Base-by-base conservation (phyloP, 1,139 yeast genomes). In the Debaryomycetaceae sp. region DNA sequence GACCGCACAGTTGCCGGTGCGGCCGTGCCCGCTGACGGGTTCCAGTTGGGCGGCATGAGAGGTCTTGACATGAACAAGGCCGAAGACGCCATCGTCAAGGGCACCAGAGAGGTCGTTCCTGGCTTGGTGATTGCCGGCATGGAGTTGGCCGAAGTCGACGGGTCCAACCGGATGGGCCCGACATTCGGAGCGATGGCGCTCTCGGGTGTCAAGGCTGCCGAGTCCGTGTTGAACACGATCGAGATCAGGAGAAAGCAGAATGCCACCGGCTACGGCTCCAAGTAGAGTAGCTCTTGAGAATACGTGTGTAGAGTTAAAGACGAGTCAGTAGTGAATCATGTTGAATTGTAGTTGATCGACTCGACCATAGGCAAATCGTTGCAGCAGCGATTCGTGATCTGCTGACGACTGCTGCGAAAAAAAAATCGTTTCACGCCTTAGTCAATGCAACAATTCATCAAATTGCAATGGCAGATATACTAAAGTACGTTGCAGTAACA, bases 111-210 rank as follows among this genome's bases (percentile, higher is more conserved):
- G 48, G 73, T 78, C 32, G 71, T 69, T 32, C 82, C 81, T 16
- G 82, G 83, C 25, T 67, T 79, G 43, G 76, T 79, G 40, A 75
- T 78, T 41, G 82, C 81, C 10, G 87, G 90, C 40, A 79, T 79
- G 90, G 90, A 79, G 53, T 65, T 77, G 40, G 77, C 85, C 22
- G 87, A 79, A 49, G 71, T 78, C 32, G 83, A 77, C 43, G 86
- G 86, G 24, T 68, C 74, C 39, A 76, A 77, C 65, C 71, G 90
- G 55, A 79, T 79, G 87, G 87, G 90, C 13, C 87, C 90, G 30
- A 79, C 87, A 21, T 79, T 79, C 40, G 87, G 86, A 34, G 87
- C 86, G 29, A 79, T 79, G 87, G 79, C 74, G 24, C 68, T 77
- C 35, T 72, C 81, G 21, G 86, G 86, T 40, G 77, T 77, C 40